Base-by-base conservation (phyloP, 306 rosid genomes). In the Begonia masoniana region DNA sequence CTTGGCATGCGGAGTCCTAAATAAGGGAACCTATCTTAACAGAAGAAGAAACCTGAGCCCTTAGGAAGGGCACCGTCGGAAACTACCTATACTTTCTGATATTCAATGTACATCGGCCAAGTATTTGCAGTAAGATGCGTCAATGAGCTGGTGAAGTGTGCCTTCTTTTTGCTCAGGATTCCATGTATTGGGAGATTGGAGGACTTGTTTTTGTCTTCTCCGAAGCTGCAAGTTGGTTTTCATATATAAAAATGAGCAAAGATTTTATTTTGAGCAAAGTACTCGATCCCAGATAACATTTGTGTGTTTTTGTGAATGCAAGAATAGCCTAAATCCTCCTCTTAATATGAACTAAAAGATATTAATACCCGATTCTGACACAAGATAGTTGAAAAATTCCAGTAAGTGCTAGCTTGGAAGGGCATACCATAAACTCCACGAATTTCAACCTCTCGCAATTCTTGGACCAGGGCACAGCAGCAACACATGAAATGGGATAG, bases 391-490 rank as follows among this genome's bases (percentile, higher is more conserved):
- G 47, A 39, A 54, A n/a, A 17, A 17, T 17, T 17, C 19, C 19
- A 1, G 1, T 1, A 17, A 17, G 26, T 41, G 5, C 5, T 5
- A 56, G 51, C 41, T n/a, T 10, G n/a, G n/a, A 35, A 11, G 51
- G 60, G 61, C 71, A 35, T 79, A 83, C 99, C 99, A 52, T 70
- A 66, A 70, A 61, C 26, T 52, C 95, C 96, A 7, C 96, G 93
- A 58, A 92, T 79, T 78, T 92, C 85, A 9, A 92, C 87, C 79
- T 92, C 99, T 67, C 99, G 82, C 95, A 88, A 92, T 76, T 92
- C 99, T 92, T 92, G 99, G 70, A 92, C 96, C 60, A 92, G 94
- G 52, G 99, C 99, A 50, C 99, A 86, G 68, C 95, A 92, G 86
- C 95, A 92, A 55, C 99, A 92, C 95, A 92, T 77, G 58, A 92